These are phyloP conservation scores for Collybia sp. DNA, from an alignment of 768 basidiomycete species.

Conservation along the genomic window DNA sequence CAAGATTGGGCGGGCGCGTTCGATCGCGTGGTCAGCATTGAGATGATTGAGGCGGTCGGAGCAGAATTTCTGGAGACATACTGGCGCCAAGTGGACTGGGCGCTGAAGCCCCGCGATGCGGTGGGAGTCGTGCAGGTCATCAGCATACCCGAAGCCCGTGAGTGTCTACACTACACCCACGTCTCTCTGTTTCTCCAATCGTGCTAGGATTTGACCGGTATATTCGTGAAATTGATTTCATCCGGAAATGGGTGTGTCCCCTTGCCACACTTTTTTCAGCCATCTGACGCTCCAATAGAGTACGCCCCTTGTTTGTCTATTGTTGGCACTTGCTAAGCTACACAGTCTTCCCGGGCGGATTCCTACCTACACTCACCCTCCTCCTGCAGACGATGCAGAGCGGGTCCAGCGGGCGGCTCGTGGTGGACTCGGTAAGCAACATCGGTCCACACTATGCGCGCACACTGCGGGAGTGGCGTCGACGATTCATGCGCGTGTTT, in stretches of 20 bases:
- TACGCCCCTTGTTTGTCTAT: conserved; percentile 7
- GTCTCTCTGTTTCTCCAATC: background rate
- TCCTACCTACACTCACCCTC: conserved; percentile 60
- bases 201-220: conserved; percentile 48
- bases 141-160: conserved; percentile 69
- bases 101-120: conserved; percentile 50
- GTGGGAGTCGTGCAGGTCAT: conserved; percentile 73
- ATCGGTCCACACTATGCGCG: conserved; percentile 76
- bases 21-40: conserved; percentile 67
- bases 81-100: conserved; percentile 64
- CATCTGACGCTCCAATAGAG: conserved; percentile 16
- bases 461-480: conserved; percentile 76
- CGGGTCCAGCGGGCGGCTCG: conserved; percentile 49
- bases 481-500: conserved; percentile 55
- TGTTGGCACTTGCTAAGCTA: background rate
- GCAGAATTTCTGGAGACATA: conserved; percentile 60
- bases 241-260: conserved; percentile 65
- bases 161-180: conserved; percentile 18
- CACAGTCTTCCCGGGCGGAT: conserved; percentile 66
- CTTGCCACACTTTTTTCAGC: background rate
- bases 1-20: conserved; percentile 59
- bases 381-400: conserved; percentile 44
- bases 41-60: conserved; percentile 78
- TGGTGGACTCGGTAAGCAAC: conserved; percentile 64
- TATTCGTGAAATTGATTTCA: conserved; percentile 63